These are phyloP conservation scores for Botrytis fragariae DNA, from an alignment of 2,329 filamentous ascomycete species.

Conservation along the genomic window DNA sequence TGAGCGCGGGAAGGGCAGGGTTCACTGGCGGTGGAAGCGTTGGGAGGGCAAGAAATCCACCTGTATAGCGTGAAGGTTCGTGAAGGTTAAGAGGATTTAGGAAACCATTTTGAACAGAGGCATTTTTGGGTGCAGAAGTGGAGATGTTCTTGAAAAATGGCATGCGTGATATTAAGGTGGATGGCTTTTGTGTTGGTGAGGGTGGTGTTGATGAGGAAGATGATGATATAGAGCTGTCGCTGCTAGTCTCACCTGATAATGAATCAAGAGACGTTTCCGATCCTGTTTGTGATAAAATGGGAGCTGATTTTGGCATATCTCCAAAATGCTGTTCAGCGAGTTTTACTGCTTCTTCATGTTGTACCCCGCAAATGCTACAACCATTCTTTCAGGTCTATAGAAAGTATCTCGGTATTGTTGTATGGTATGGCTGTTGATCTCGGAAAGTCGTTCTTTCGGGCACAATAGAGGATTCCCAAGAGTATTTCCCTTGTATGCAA, in stretches of 20 bases:
- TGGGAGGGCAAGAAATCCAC: conserved; percentile 85
- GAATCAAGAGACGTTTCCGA: conserved; percentile 56
- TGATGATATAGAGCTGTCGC: conserved; percentile 40
- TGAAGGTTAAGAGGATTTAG: conserved; percentile 47
- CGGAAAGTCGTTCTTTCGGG: conserved; percentile 73
- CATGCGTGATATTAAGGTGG: conserved; percentile 74
- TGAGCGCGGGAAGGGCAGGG: conserved; percentile 75
- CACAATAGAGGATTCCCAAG: conserved; percentile 91
- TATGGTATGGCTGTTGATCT: conserved; percentile 73
- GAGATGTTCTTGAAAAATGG: conserved; percentile 90
- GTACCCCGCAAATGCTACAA: conserved; percentile 93
- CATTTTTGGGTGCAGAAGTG: conserved; percentile 64
- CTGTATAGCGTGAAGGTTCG: conserved; percentile 78
- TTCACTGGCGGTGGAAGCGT: conserved; percentile 74
- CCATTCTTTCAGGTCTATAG: conserved; percentile 85
- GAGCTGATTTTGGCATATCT: conserved; percentile 67
- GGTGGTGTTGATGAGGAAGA: conserved; percentile 40
- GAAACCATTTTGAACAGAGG: conserved; percentile 51
- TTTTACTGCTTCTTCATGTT: conserved; percentile 75
- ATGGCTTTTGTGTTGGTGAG: conserved; percentile 50
- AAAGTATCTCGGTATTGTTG: conserved; percentile 78
- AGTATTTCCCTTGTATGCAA: conserved; percentile 94
- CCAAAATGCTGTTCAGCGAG: conserved; percentile 86
- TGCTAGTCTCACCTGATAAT: conserved; percentile 33
- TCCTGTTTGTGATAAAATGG: conserved; percentile 52